These are phyloP conservation scores for Amanita subjunquillea DNA, from an alignment of 768 basidiomycete species.

Conservation along the genomic window DNA sequence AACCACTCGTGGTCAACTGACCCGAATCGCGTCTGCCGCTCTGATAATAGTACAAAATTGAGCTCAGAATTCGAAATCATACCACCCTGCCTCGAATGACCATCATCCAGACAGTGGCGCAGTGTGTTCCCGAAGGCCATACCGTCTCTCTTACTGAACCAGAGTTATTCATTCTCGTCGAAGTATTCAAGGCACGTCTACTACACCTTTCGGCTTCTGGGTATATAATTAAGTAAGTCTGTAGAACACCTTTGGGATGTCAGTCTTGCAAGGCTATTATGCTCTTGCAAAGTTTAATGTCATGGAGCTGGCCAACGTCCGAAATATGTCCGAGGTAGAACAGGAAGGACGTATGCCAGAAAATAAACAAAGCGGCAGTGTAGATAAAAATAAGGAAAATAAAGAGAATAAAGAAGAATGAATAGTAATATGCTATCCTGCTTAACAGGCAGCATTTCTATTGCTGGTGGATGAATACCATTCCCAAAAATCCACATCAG, in stretches of 20 bases:
- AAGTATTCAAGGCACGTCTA: constrained; percentile 66
- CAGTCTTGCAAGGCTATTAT: constrained; percentile 67
- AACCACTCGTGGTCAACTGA: neutral
- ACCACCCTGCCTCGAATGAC: constrained; percentile 48
- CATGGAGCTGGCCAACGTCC: constrained; percentile 51
- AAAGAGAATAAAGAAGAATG: no score
- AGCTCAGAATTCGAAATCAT: constrained; percentile 67
- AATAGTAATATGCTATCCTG: no score
- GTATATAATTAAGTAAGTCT: neutral
- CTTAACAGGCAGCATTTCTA: no score
- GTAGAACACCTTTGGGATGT: constrained; percentile 71
- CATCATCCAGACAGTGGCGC: constrained; percentile 59
- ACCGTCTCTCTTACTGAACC: constrained; percentile 60
- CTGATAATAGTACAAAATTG: constrained; percentile 63
- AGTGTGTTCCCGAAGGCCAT: constrained; percentile 59
- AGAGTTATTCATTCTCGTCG: constrained; percentile 65
- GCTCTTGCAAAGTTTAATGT: constrained; percentile 69
- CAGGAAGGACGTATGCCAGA: neutral
- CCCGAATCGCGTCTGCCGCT: neutral
- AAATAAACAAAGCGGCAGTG: no score
- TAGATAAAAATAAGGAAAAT: no score
- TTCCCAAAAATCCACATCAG: no score
- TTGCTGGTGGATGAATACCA: no score
- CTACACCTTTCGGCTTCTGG: neutral
- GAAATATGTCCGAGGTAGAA: constrained; percentile 7